These are phyloP conservation scores for Lachancea kluyveri DNA, from an alignment of 805 yeast species.

Conservation along the genomic window DNA sequence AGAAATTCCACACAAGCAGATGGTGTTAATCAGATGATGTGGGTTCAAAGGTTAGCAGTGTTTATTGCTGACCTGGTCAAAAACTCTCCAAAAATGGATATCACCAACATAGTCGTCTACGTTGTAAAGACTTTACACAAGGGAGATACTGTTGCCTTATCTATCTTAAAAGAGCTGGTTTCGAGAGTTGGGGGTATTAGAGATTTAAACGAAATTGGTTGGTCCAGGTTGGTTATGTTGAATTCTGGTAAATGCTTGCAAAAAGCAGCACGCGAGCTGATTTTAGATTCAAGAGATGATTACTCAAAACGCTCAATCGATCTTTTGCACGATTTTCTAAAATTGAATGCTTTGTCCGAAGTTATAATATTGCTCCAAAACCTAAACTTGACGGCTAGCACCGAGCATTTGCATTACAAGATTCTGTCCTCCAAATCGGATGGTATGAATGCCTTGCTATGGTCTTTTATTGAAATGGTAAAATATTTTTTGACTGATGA, in stretches of 20 bases:
- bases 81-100: constrained; percentile 48
- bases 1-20: constrained; percentile 64
- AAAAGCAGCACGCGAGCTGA: constrained; percentile 47
- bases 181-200: constrained; percentile 76
- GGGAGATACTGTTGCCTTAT: constrained; percentile 52
- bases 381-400: constrained; percentile 35
- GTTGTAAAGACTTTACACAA: constrained; percentile 56
- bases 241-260: constrained; percentile 59
- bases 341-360: constrained; percentile 47
- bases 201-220: constrained; percentile 58
- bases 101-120: constrained; percentile 54
- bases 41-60: constrained; percentile 79
- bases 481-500: constrained; percentile 40
- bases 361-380: constrained; percentile 58
- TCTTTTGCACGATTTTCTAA: constrained; percentile 41
- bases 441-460: constrained; percentile 61
- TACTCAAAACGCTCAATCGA: constrained; percentile 42
- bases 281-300: constrained; percentile 44
- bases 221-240: constrained; percentile 56
- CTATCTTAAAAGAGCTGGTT: constrained; percentile 62
- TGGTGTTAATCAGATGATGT: constrained; percentile 73
- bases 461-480: constrained; percentile 55
- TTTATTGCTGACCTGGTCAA: constrained; percentile 70
- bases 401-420: constrained; percentile 49
- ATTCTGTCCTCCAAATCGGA: constrained; percentile 67